Conservation (phyloP, 768 basidiomycete species). For the Phaeotremella fagi region DNA sequence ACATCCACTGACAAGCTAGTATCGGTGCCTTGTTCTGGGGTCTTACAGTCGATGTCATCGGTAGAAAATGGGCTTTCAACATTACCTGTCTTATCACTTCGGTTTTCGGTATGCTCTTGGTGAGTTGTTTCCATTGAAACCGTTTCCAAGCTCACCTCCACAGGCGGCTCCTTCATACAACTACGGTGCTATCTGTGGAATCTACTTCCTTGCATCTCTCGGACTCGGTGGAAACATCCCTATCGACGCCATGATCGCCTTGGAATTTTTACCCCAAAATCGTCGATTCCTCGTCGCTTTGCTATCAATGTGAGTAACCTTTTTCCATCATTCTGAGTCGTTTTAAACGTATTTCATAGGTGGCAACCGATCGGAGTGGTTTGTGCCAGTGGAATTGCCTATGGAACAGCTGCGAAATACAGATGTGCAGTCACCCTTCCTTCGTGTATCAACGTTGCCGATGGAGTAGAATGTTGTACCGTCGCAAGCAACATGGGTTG, state of each 20-base stretch:
- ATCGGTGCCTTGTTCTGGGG: conserved; percentile 47
- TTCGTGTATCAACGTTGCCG: conserved; percentile 29
- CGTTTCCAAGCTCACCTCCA: too few relatives aligned
- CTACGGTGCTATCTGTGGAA: conserved; percentile 48
- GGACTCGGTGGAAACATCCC: conserved; percentile 51
- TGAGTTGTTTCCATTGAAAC: too few relatives aligned
- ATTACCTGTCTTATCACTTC: conserved; percentile 48
- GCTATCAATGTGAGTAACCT: conserved; percentile 55
- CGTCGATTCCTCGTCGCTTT: conserved; percentile 54
- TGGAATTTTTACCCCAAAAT: conserved; percentile 40
- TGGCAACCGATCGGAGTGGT: conserved; percentile 53
- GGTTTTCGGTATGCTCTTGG: conserved; percentile 48
- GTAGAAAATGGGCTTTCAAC: conserved; percentile 50
- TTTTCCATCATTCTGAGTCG: too few relatives aligned
- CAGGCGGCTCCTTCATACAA: conserved; percentile 49
- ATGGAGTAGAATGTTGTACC: conserved; percentile 51
- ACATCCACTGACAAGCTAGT: too few relatives aligned
- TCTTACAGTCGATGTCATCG: conserved; percentile 47
- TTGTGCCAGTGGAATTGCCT: conserved; percentile 55
- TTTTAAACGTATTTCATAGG: too few relatives aligned
- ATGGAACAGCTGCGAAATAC: conserved; percentile 58
- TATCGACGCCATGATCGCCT: conserved; percentile 47
- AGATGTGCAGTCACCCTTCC: conserved; percentile 50
- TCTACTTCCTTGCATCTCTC: conserved; percentile 41
- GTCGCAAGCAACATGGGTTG: conserved; percentile 59